Percentiles rank a stretch among this genome's conserved stretches.
Conservation (phyloP, 495 filamentous ascomycete species). For the Cetradonia linearis region DNA sequence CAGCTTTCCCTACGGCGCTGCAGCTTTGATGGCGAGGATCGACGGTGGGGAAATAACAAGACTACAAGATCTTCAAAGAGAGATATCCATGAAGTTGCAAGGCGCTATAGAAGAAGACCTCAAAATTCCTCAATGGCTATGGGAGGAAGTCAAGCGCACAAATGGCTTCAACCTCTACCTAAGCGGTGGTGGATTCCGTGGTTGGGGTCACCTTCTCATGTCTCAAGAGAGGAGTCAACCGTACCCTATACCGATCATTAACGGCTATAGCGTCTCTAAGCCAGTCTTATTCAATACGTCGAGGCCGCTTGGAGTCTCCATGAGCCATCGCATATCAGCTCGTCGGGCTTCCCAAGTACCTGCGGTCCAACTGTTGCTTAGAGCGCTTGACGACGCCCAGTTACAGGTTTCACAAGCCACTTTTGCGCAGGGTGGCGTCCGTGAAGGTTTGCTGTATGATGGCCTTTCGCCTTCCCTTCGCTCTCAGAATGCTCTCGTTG, state of each 20-base stretch:
- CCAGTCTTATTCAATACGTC: conserved; percentile 39
- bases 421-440: conserved; percentile 79
- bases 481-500: conserved; percentile 53
- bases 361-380: conserved; percentile 69
- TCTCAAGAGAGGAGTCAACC: conserved; percentile 50
- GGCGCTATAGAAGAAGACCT: conserved; percentile 46
- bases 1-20: conserved; percentile 77
- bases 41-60: conserved; percentile 32
- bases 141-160: conserved; percentile 31
- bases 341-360: conserved; percentile 72
- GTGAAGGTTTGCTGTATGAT: conserved; percentile 70
- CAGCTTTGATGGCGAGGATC: conserved; percentile 53
- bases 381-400: conserved; percentile 50
- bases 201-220: conserved; percentile 82
- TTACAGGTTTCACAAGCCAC: conserved; percentile 52
- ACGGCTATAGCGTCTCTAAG: conserved; percentile 60
- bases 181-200: conserved; percentile 82
- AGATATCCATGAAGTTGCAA: conserved; percentile 50
- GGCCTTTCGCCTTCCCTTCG: conserved; percentile 48
- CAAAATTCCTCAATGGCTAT: conserved; percentile 45
- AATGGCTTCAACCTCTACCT: conserved; percentile 68
- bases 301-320: conserved; percentile 27
- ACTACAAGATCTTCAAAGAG: conserved; percentile 40
- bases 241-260: conserved; percentile 80
- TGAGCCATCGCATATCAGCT: conserved; percentile 73